Conservation (phyloP, 2,329 filamentous ascomycete species). For the Ceratocystis albifundus region DNA sequence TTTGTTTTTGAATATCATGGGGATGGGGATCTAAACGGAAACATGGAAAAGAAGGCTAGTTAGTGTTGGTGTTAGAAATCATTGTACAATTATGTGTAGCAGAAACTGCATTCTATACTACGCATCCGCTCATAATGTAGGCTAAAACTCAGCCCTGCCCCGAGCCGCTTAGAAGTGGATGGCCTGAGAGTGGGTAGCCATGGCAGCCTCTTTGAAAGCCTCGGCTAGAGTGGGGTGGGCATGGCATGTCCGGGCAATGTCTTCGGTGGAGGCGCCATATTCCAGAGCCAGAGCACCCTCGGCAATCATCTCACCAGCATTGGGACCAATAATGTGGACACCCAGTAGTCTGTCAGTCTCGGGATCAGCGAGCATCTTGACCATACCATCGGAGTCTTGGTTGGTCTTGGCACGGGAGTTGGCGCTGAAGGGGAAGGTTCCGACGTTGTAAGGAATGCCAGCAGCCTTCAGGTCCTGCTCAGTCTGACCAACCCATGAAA, state of each 20-base stretch:
- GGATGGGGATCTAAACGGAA: not conserved
- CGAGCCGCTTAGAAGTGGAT: constrained; percentile 72
- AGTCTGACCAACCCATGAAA: constrained; percentile 96
- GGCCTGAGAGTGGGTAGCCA: constrained; percentile 90
- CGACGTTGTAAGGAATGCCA: constrained; percentile 83
- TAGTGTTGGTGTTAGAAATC: constrained; percentile 14
- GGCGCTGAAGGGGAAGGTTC: constrained; percentile 92
- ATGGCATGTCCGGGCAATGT: constrained; percentile 88
- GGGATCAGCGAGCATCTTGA: constrained; percentile 93
- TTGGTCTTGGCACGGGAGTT: constrained; percentile 99
- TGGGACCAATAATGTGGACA: constrained; percentile 90
- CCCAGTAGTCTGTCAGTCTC: constrained; percentile 93
- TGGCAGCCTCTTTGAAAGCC: constrained; percentile 98
- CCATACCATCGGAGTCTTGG: constrained; percentile 85
- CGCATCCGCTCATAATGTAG: constrained; percentile 8
- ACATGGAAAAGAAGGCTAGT: not conserved
- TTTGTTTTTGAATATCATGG: not conserved
- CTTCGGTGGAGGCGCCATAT: constrained; percentile 91
- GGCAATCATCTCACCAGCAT: constrained; percentile 98
- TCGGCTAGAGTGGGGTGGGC: constrained; percentile 92
- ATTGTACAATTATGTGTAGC: constrained; percentile 23
- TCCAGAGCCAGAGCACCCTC: constrained; percentile 91
- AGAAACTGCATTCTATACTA: constrained; percentile 16
- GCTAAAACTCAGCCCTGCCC: not conserved
- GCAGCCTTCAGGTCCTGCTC: constrained; percentile 89